These are phyloP conservation scores for Liriodendron chinense DNA, from an alignment of 164 flowering plant species.

Conservation along the genomic window DNA sequence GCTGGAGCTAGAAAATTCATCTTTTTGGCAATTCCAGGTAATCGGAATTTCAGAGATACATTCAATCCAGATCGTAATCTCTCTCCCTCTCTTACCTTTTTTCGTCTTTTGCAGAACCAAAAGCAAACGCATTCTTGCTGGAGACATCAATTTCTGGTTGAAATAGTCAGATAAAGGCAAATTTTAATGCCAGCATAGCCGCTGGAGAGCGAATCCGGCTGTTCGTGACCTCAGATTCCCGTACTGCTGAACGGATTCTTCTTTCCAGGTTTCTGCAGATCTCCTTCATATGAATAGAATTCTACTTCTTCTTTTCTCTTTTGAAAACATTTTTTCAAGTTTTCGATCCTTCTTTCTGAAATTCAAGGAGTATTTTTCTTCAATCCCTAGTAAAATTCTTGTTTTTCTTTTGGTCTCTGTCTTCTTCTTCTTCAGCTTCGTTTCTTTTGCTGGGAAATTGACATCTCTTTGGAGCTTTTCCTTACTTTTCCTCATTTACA, in stretches of 20 bases:
- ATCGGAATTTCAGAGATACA: background rate
- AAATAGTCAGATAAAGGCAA: background rate
- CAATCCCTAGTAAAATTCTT: background rate
- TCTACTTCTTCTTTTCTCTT: background rate
- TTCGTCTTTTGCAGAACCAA: no score
- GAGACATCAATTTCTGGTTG: background rate
- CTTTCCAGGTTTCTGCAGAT: slow-evolving; percentile 2
- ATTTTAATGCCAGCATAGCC: background rate
- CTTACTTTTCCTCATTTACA: background rate
- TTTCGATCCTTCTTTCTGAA: background rate
- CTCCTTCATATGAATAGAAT: background rate
- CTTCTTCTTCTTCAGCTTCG: background rate
- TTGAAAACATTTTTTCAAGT: background rate
- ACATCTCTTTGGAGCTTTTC: background rate
- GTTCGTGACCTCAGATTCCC: background rate
- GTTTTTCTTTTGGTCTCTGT: background rate
- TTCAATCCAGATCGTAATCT: background rate
- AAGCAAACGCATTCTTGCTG: background rate
- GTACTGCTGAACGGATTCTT: background rate
- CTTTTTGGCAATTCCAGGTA: background rate
- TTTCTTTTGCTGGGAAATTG: background rate
- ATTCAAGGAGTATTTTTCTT: background rate
- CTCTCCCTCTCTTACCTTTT: background rate
- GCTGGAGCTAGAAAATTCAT: background rate
- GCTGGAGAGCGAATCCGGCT: background rate